A percentile compares a stretch with the other conserved stretches of the same genome.
Evolutionary conservation across 495 filamentous ascomycete species (phyloP).

Genomic region (Tuber borchii): DNA sequence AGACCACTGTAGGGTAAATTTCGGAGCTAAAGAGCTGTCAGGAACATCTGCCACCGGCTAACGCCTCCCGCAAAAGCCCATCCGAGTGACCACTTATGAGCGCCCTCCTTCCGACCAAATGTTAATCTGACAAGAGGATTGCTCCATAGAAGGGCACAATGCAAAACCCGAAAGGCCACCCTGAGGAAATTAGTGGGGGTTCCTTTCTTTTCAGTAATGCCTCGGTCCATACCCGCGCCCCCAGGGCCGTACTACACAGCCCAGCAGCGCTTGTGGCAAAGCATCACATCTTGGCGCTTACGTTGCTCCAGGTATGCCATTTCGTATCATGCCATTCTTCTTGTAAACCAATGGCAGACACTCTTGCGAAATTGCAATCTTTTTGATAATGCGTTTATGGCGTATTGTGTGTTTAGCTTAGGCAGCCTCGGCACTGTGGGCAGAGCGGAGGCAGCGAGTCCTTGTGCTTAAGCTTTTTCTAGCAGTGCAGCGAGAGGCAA

Average conservation of each 20-base stretch:
- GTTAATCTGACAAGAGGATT: neutral
- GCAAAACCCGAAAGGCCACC: neutral
- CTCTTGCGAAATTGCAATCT: neutral
- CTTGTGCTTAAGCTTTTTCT: neutral
- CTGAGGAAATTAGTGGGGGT: neutral
- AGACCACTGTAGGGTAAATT: no score
- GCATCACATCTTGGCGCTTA: neutral
- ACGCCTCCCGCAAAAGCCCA: neutral
- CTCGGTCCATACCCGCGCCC: neutral
- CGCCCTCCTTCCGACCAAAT: neutral
- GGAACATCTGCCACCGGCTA: neutral
- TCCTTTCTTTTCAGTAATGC: neutral
- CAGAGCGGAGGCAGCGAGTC: neutral
- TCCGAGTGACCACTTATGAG: neutral
- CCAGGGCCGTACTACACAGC: neutral
- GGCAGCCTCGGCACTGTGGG: neutral
- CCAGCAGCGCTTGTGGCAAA: neutral
- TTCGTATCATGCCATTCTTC: neutral
- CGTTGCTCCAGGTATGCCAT: neutral
- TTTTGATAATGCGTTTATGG: neutral
- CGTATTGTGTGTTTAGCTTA: neutral
- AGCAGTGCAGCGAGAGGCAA: neutral
- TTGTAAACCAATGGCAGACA: neutral
- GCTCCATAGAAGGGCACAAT: neutral
- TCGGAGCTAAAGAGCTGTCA: no score